Base-by-base conservation (phyloP, 2,329 filamentous ascomycete genomes). In the Daldinia sp. region DNA sequence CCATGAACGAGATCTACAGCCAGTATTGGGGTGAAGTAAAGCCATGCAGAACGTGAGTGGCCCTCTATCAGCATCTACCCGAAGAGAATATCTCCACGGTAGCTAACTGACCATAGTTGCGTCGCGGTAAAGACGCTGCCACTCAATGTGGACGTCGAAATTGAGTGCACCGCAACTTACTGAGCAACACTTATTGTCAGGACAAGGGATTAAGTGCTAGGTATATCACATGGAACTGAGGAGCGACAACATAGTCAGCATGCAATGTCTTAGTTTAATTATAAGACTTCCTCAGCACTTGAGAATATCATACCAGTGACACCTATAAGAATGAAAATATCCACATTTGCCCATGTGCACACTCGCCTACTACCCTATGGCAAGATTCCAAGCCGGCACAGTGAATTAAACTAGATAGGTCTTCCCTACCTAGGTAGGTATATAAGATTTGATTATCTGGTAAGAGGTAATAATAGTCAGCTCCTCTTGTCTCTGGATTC, bases 1-100 rank as follows among this genome's bases (percentile, higher is more conserved):
- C 90, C 78, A 93, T 93, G 89, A 94, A 93, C 80, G 86, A 86
- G 74, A 86, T 90, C 55, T 93, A 93, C 76, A 87, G 86, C 77
- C 88, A 90, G 79, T 91, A 89, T 83, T 93, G 93, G 81, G 82
- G 81, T 20, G 80, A 84, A 7, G 77, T 82, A 35, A 85, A 84
- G 76, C 83, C 83, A 10, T 81, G 78, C 70, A 78, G 81, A 64
- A 82, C 81, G 81, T 82, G 72, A 74, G 81, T 73, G 3, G 33
- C 15, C 5, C 4, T 23, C 13, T 10, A 10, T 23, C 10, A 41
- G 15, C 10, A 10, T 15, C 13, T 12, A 55, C 30, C 12, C 18
- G 12, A 53, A 28, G 7, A 18, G 4, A 50, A 5, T n/a, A 51
- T 39, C 12, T 3, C 23, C 37, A 9, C 23, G 42, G 28, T 56